Evolutionary conservation across 1,139 yeast genomes (phyloP).

Genomic region (Chernovozyma sophiae-reginae): DNA sequence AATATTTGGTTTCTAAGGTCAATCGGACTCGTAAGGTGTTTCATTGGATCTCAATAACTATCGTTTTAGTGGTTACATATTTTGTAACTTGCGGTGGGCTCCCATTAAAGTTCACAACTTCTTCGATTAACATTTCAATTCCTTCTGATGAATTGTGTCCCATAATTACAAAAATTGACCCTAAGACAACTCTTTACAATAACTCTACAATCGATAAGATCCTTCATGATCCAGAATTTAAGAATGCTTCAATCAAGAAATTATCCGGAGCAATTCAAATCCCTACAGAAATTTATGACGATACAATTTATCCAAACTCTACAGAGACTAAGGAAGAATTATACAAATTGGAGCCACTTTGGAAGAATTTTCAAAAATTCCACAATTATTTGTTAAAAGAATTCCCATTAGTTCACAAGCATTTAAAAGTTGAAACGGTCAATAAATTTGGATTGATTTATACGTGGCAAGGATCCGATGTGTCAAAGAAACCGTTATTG

Average conservation of each 20-base stretch:
- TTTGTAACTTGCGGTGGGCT: too few species aligned
- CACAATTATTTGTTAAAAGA: constrained; percentile 25
- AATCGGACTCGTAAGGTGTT: too few species aligned
- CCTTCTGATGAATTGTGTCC: constrained; percentile 27
- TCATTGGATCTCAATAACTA: too few species aligned
- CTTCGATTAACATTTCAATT: too few species aligned
- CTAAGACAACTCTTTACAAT: constrained; percentile 18
- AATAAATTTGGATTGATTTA: constrained; percentile 31
- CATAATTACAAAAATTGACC: constrained; percentile 28
- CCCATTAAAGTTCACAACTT: too few species aligned
- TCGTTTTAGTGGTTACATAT: too few species aligned
- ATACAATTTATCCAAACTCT: constrained; percentile 24
- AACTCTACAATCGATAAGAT: constrained; percentile 22
- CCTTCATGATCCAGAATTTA: constrained; percentile 35
- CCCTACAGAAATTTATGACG: constrained; percentile 62
- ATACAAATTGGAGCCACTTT: constrained; percentile 24
- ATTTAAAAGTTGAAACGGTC: constrained; percentile 26
- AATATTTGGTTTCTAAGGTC: too few species aligned
- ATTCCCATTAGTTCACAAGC: constrained; percentile 30
- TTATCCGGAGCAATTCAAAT: constrained; percentile 54
- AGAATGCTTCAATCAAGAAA: constrained; percentile 35
- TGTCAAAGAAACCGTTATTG: constrained; percentile 32
- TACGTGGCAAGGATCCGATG: constrained; percentile 32
- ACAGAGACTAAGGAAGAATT: constrained; percentile 21
- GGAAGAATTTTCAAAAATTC: constrained; percentile 29